Conservation (phyloP, 345 rosid species). For the Dovyalis caffra region DNA sequence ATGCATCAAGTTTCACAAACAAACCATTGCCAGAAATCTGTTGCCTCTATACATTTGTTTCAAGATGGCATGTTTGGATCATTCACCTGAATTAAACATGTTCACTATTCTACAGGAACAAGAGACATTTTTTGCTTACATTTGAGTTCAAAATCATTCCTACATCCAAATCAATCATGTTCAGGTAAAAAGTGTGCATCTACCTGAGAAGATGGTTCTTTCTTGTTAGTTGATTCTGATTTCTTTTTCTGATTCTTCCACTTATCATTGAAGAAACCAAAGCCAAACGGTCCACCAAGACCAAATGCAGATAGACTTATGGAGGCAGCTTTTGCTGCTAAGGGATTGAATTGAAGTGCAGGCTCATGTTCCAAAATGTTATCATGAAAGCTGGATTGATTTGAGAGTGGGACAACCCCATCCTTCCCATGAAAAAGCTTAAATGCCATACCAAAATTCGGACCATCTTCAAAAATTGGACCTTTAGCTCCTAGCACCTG, state of each 20-base stretch:
- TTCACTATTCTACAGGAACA: too few species aligned
- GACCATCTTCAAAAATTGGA: slow-evolving; percentile 91
- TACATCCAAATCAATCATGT: neutral
- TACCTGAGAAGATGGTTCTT: slow-evolving; percentile 61
- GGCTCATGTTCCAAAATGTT: slow-evolving; percentile 32
- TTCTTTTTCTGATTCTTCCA: slow-evolving; percentile 66
- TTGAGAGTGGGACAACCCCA: slow-evolving; percentile 76
- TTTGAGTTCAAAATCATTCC: too few species aligned
- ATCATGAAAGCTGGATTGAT: slow-evolving; percentile 25
- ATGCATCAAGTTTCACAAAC: too few species aligned
- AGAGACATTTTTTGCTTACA: too few species aligned
- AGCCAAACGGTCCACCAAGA: slow-evolving; percentile 72
- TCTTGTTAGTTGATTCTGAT: slow-evolving; percentile 49
- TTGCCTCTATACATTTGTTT: too few species aligned
- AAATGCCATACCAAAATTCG: slow-evolving; percentile 64
- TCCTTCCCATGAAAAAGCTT: slow-evolving; percentile 85
- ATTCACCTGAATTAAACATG: too few species aligned
- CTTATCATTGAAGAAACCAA: slow-evolving; percentile 61
- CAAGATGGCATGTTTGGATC: too few species aligned
- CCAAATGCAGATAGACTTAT: slow-evolving; percentile 82
- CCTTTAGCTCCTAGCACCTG: slow-evolving; percentile 63
- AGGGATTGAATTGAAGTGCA: slow-evolving; percentile 63
- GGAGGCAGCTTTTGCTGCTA: slow-evolving; percentile 65
- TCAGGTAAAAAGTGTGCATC: neutral
- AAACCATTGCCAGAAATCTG: too few species aligned